Base-by-base conservation (phyloP, 495 filamentous ascomycete species). In the Aspergillus cristatus region DNA sequence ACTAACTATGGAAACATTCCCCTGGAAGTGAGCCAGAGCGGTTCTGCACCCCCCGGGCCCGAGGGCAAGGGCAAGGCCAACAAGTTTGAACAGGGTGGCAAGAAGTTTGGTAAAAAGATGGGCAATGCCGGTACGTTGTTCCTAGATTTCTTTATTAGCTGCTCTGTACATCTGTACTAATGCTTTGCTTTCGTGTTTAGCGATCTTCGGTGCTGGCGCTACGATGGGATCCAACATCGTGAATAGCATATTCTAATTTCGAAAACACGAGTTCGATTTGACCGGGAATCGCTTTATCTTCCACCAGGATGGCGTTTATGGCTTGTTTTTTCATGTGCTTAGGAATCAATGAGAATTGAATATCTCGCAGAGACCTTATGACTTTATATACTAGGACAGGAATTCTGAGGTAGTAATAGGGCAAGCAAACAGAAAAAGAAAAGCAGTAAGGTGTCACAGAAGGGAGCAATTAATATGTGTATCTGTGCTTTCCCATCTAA, bases 171-270 rank as follows among this genome's bases (percentile, higher is more conserved):
- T n/a, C n/a, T 16, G 34, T 40, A 13, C 30, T 24, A 10, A 34
- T 41, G 20, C 13, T 30, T 5, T 30, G 10, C 28, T n/a, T 14
- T 30, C n/a, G n/a, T 30, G 5, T 42, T 29, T 51, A 68, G 72
- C 74, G 16, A 82, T 85, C 44, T 87, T 85, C 51, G 84, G 83
- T 43, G 83, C 84, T 31, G 89, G 89, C 51, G 89, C 89, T 41
- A 93, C 91, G 3, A 77, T 96, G 42, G 91, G 91, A 18, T 74
- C 79, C 38, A 89, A 94, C 43, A 81, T 97, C 53, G 91, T 97
- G 38, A 93, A 94, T 55, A 76, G 79, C 37, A 93, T 97, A 35
- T 93, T 94, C 57, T 93, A 78, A 66, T 44, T 38, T 40, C 41
- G 7, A 35, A 30, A 5, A 8, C 20, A 4, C n/a, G n/a, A n/a